Conservation (phyloP, 2,329 filamentous ascomycete species). For the Podosphaera xanthii region DNA sequence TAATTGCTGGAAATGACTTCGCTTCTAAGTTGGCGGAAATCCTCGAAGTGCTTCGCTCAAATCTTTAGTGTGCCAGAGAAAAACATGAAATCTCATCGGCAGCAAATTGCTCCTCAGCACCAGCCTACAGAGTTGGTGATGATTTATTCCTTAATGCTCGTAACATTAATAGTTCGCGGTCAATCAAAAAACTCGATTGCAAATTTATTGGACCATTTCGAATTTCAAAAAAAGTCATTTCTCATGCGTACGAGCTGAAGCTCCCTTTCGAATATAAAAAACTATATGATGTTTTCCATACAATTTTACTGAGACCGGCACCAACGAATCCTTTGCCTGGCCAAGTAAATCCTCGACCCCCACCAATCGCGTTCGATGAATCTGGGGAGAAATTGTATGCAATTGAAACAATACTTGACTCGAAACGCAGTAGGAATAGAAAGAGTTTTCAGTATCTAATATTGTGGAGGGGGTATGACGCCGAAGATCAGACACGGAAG, state of each 20-base stretch:
- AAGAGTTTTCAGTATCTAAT: neutral
- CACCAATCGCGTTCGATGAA: neutral
- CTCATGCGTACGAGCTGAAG: neutral
- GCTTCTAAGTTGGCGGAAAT: too few species aligned
- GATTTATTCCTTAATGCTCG: too few species aligned
- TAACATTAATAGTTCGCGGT: too few species aligned
- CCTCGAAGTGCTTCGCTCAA: too few species aligned
- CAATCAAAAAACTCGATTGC: too few species aligned
- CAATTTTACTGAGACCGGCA: neutral
- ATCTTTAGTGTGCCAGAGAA: too few species aligned
- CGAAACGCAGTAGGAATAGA: neutral
- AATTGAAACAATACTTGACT: neutral
- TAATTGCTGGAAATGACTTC: too few species aligned
- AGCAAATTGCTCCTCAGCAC: too few species aligned
- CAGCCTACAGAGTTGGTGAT: too few species aligned
- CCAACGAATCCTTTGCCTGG: neutral
- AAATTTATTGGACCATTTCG: neutral
- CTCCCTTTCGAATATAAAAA: neutral
- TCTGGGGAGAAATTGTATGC: neutral
- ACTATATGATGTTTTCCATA: neutral
- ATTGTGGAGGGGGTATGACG: neutral
- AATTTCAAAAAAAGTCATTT: neutral
- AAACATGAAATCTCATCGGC: too few species aligned
- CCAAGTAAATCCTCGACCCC: neutral
- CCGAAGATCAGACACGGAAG: neutral